Percentiles rank a stretch among this genome's conserved stretches.
phyloP scores from a whole-genome alignment of 2,329 filamentous ascomycete species.

The Neodidymelliopsis sp. region DNA sequence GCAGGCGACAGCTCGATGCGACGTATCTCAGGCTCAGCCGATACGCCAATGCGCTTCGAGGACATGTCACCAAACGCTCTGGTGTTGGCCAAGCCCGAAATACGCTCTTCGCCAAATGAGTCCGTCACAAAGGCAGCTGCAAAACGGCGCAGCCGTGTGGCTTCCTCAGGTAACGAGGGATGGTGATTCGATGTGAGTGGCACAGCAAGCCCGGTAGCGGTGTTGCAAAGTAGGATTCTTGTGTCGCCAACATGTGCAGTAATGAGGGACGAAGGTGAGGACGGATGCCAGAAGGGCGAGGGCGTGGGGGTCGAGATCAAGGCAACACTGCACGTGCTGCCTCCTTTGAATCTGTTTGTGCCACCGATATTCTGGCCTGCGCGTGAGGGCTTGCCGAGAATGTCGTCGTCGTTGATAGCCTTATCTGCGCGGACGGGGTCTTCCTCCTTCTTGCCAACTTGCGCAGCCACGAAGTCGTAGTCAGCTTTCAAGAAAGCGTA shows the following conservation, averaged over 20 bases:
- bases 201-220: slow-evolving; percentile 77
- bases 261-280: slow-evolving; percentile 80
- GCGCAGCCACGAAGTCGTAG: slow-evolving; percentile 90
- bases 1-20: slow-evolving; percentile 81
- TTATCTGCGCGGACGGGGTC: slow-evolving; percentile 75
- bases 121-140: slow-evolving; percentile 89
- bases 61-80: slow-evolving; percentile 92
- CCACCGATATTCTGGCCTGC: slow-evolving; percentile 71
- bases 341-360: slow-evolving; percentile 82
- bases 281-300: slow-evolving; percentile 93
- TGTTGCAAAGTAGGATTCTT: slow-evolving; percentile 87
- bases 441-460: slow-evolving; percentile 79
- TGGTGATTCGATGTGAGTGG: slow-evolving; percentile 92
- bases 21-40: slow-evolving; percentile 88
- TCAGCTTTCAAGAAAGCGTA: slow-evolving; percentile 96
- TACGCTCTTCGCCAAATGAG: slow-evolving; percentile 96
- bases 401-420: slow-evolving; percentile 84
- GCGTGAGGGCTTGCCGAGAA: slow-evolving; percentile 71
- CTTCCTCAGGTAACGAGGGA: slow-evolving; percentile 85
- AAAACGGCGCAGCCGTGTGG: slow-evolving; percentile 82
- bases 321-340: slow-evolving; percentile 88
- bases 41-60: slow-evolving; percentile 91
- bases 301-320: slow-evolving; percentile 92
- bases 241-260: slow-evolving; percentile 95
- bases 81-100: slow-evolving; percentile 91